These are phyloP conservation scores for Coffea humblotiana DNA, from an alignment of 305 asterid genomes.

Conservation along the genomic window DNA sequence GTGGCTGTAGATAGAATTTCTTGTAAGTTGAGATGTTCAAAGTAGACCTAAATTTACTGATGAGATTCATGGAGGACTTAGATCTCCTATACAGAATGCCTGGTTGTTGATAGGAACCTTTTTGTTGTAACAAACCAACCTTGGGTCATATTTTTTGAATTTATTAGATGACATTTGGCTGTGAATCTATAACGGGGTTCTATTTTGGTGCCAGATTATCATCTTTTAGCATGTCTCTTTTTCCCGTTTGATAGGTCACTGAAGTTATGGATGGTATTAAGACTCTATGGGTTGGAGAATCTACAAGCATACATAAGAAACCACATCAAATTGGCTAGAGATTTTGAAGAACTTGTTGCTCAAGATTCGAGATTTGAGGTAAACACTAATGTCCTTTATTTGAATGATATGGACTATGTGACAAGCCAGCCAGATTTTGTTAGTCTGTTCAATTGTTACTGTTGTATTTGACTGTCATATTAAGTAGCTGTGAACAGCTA, in stretches of 20 bases:
- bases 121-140: background rate
- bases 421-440: background rate
- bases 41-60: background rate
- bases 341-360: slow-evolving; percentile 66
- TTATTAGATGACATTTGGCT: background rate
- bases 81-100: background rate
- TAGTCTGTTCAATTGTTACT: background rate
- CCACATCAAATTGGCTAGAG: slow-evolving; percentile 68
- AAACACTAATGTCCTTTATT: background rate
- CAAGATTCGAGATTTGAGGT: slow-evolving; percentile 89
- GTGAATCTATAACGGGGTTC: background rate
- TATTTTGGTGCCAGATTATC: background rate
- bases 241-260: slow-evolving; percentile 58
- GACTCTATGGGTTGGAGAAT: slow-evolving; percentile 88
- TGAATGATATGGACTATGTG: background rate
- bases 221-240: slow-evolving; percentile 8
- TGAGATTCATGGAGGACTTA: background rate
- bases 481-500: background rate
- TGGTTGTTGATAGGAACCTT: background rate
- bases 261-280: slow-evolving; percentile 91
- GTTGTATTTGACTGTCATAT: background rate
- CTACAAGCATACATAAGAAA: slow-evolving; percentile 82
- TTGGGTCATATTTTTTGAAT: background rate
- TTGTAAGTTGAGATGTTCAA: background rate
- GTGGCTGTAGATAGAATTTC: background rate